Evolutionary conservation across 805 yeast genomes (phyloP).

Genomic region (Pichia cephalocereana): DNA sequence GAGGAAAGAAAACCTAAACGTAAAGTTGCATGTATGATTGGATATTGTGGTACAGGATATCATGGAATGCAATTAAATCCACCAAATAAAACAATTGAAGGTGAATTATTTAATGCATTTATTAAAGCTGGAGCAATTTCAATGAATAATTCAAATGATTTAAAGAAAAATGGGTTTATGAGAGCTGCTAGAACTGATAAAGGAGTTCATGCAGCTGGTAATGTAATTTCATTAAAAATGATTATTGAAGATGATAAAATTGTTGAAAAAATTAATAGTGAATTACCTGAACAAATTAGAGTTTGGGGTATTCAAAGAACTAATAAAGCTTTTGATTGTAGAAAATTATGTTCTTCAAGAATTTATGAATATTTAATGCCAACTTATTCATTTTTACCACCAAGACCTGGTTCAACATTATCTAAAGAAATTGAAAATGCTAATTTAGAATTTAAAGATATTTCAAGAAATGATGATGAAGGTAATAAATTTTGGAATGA

Average conservation of each 20-base stretch:
- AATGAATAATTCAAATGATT: constrained; percentile 76
- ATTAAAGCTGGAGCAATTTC: constrained; percentile 84
- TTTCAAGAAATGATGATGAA: constrained; percentile 54
- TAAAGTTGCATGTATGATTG: constrained; percentile 84
- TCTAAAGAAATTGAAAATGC: constrained; percentile 50
- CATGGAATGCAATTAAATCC: constrained; percentile 95
- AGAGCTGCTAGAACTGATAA: constrained; percentile 87
- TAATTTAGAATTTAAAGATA: constrained; percentile 46
- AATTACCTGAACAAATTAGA: constrained; percentile 77
- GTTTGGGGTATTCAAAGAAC: constrained; percentile 90
- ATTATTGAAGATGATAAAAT: constrained; percentile 76
- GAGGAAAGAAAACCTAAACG: constrained; percentile 70
- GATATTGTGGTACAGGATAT: constrained; percentile 94
- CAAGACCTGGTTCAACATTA: constrained; percentile 68
- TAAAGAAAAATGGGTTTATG: constrained; percentile 81
- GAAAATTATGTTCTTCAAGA: constrained; percentile 93
- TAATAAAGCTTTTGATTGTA: constrained; percentile 86
- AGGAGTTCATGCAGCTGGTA: constrained; percentile 97
- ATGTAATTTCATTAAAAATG: constrained; percentile 75
- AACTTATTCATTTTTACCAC: constrained; percentile 81
- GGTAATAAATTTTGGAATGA: constrained; percentile 66
- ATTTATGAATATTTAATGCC: constrained; percentile 92
- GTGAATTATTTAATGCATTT: constrained; percentile 76
- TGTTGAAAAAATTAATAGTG: constrained; percentile 59
- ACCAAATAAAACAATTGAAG: constrained; percentile 82